Conservation (phyloP, 78 protist species). For the Creolimax fragrantissima region DNA sequence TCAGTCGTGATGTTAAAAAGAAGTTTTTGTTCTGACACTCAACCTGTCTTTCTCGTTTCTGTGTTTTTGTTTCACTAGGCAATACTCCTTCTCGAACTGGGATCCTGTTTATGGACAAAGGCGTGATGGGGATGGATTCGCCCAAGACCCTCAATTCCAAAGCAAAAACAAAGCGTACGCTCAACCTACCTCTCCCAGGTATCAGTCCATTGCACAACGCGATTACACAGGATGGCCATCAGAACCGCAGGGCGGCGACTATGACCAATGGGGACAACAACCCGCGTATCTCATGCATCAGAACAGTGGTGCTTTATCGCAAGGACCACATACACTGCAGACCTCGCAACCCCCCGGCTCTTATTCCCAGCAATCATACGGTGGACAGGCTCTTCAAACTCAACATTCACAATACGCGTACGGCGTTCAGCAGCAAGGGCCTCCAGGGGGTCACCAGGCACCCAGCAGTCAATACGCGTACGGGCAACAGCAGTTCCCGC, state of each 20-base stretch:
- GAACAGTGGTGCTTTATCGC: not conserved
- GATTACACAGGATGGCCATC: not conserved
- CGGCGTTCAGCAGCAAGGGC: not conserved
- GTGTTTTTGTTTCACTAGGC: not conserved
- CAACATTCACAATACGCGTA: not conserved
- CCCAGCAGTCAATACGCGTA: no score
- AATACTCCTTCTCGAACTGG: not conserved
- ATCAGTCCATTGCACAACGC: not conserved
- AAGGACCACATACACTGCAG: not conserved
- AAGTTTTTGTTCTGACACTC: no score
- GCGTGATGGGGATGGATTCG: not conserved
- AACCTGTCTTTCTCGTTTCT: no score
- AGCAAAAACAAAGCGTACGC: not conserved
- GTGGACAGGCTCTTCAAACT: not conserved
- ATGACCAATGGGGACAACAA: not conserved
- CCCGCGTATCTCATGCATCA: not conserved
- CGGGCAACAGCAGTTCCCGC: no score
- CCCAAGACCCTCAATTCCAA: not conserved
- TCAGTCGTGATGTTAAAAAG: no score
- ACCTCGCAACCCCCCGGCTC: not conserved
- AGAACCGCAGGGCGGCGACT: not conserved
- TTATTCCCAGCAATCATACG: not conserved
- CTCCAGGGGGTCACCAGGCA: no score
- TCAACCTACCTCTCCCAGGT: not conserved
- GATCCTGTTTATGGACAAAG: not conserved